Base-by-base conservation (phyloP, 768 basidiomycete species). In the Termitomyces sp. region DNA sequence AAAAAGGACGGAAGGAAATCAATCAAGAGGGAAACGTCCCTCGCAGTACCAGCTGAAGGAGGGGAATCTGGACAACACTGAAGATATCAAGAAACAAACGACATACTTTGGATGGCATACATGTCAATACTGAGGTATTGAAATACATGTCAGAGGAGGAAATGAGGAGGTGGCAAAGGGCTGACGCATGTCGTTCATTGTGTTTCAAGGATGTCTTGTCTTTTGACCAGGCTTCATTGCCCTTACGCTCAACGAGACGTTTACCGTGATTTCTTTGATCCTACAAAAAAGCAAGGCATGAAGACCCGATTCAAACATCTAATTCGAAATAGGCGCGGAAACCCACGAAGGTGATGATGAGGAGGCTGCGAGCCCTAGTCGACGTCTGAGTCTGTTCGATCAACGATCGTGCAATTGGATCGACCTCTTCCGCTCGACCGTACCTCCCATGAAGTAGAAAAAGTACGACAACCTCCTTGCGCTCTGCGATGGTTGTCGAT, bases 21-120 rank as follows among this genome's bases (percentile, higher is more conserved):
- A 56, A 94, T 88, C 60, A 96, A 71, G 74, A 89, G 87, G 0
- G 89, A 88, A 7, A 94, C 81, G 67, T 96, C 94, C 42, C 81
- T 76, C 2, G 86, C 84, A 0, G 92, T 88, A 2, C 92, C 92
- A 55, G 69, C 80, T 81, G 49, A n/a, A 56, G 11, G n/a, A 25
- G 5, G 9, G 6, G 29, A 45, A 11, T n/a, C 6, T 56, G 42
- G 43, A 45, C 42, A 32, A 20, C 14, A 43, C 6, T 42, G 31
- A n/a, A 54, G 40, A 15, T 9, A 54, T 54, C 25, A 15, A 31
- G 29, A 31, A 15, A 9, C 31, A 10, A 42, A 42, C 10, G 53
- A 10, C 73, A 56, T 62, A 80, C 80, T 66, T 69, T 80, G 78
- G 3, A 79, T 80, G 8, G 75, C 67, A 61, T 79, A 81, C 81